Evolutionary conservation across 352 stramenopile species (phyloP).

Genomic region (Pythium chondricola): DNA sequence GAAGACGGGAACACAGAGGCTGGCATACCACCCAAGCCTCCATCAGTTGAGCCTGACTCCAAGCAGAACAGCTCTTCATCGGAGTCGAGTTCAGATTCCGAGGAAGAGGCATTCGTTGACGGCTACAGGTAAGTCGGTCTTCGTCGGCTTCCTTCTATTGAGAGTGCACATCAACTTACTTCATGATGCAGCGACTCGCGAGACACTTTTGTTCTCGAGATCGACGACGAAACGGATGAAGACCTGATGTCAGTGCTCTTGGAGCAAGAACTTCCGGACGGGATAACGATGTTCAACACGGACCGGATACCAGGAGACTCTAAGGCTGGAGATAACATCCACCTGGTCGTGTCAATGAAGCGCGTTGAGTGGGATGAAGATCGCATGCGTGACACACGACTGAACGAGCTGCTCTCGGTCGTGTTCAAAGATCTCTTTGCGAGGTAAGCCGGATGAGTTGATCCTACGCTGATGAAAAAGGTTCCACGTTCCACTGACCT

Average conservation of each 20-base stretch:
- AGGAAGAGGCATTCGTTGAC: constrained; percentile 75
- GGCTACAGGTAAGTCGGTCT: constrained; percentile 34
- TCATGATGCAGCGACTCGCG: constrained; percentile 54
- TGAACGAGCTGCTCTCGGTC: constrained; percentile 77
- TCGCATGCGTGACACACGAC: constrained; percentile 76
- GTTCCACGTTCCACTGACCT: not conserved
- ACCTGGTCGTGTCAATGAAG: constrained; percentile 85
- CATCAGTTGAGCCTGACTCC: constrained; percentile 31
- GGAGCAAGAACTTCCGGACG: constrained; percentile 80
- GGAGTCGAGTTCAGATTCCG: constrained; percentile 74
- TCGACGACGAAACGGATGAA: constrained; percentile 91
- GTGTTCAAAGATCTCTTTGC: constrained; percentile 85
- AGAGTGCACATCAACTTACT: not conserved
- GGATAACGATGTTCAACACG: constrained; percentile 85
- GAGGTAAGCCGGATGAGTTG: constrained; percentile 32
- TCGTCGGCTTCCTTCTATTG: not conserved
- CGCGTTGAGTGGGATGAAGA: constrained; percentile 85
- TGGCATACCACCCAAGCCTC: not conserved
- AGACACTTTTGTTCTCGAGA: constrained; percentile 86
- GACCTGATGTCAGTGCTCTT: constrained; percentile 89
- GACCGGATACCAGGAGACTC: constrained; percentile 75
- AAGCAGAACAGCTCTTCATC: constrained; percentile 67
- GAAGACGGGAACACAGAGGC: constrained; percentile 11
- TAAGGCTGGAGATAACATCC: constrained; percentile 61
- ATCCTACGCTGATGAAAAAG: too few species aligned